Base-by-base conservation (phyloP, 2,329 filamentous ascomycete genomes). In the Neurospora sp. region DNA sequence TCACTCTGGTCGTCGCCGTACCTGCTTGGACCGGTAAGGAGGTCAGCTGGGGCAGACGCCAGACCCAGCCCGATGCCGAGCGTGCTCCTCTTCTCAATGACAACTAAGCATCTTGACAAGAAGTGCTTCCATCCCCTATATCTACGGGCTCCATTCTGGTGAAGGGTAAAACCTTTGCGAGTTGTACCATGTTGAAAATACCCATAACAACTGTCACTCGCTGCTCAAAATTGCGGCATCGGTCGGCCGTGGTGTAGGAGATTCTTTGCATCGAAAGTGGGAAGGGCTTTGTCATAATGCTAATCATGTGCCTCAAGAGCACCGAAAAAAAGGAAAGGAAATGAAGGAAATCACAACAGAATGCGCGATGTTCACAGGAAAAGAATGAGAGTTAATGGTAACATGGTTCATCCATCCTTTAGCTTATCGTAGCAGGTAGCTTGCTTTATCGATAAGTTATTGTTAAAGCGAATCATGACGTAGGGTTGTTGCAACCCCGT, bases 1-100 rank as follows among this genome's bases (percentile, higher is more conserved):
- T 87, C 19, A 92, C 91, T 1, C 76, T 92, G 2, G 80, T 85
- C 17, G 83, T 93, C 68, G 90, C 87, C 2, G 80, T 91, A 40
- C 90, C 91, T 0, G 86, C 86, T 28, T 83, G 89, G 77, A 84
- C 88, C 12, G 89, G 89, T 70, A 83, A 84, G 69, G 85, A 89
- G 66, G 76, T 84, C 72, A 82, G 80, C 67, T 87, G 87, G 80
- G 83, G 78, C 69, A 76, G 82, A 71, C 81, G 81, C 67, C 77
- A 79, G 57, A 75, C 78, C 6, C 72, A 76, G 40, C 76, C 81
- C 36, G 86, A 89, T 73, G 78, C 83, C 62, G 87, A 90, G 81
- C 86, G 87, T 73, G 88, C 88, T 66, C 88, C 88, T 72, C 85
- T 90, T 28, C 82, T 90, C 71, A 81, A 82, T 19, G 86, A 89